Percentiles rank a stretch among this genome's conserved stretches.
These are phyloP conservation scores for Metarhizium anisopliae DNA, from an alignment of 2,329 filamentous ascomycete genomes.

Conservation along the genomic window DNA sequence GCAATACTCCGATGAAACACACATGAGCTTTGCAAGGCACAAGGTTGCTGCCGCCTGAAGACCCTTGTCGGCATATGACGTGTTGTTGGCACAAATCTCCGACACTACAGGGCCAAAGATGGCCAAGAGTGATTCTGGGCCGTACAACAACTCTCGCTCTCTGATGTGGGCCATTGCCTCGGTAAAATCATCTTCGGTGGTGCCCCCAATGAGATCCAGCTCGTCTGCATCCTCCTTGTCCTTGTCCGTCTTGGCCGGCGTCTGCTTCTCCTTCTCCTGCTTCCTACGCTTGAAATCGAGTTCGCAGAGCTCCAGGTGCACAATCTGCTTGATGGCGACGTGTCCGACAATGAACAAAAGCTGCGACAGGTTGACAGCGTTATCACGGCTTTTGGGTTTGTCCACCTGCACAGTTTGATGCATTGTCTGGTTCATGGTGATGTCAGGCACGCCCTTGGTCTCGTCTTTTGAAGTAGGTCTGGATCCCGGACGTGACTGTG, in stretches of 20 bases:
- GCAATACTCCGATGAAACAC: slow-evolving; percentile 93
- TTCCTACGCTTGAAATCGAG: slow-evolving; percentile 96
- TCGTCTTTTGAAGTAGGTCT: slow-evolving; percentile 34
- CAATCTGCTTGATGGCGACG: slow-evolving; percentile 97
- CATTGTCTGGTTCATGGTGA: slow-evolving; percentile 21
- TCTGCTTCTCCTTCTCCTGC: slow-evolving; percentile 71
- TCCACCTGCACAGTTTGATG: slow-evolving; percentile 7
- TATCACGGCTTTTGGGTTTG: slow-evolving; percentile 48
- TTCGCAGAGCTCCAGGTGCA: slow-evolving; percentile 94
- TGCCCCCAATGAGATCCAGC: slow-evolving; percentile 91
- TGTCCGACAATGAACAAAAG: slow-evolving; percentile 92
- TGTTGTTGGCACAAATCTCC: slow-evolving; percentile 93
- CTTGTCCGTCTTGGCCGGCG: slow-evolving; percentile 37
- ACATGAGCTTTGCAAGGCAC: slow-evolving; percentile 97
- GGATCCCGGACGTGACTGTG: slow-evolving; percentile 30
- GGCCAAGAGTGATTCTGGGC: slow-evolving; percentile 73
- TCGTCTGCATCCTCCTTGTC: slow-evolving; percentile 66
- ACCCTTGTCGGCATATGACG: slow-evolving; percentile 78
- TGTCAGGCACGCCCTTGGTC: slow-evolving; percentile 23
- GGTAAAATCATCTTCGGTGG: slow-evolving; percentile 87
- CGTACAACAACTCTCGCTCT: slow-evolving; percentile 75
- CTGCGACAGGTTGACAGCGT: slow-evolving; percentile 73
- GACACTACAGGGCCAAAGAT: slow-evolving; percentile 86
- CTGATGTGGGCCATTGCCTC: slow-evolving; percentile 78
- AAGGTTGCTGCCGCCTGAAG: slow-evolving; percentile 89